Evolutionary conservation across 179 eudicot genomes (phyloP).

Genomic region (Spergularia azorica): DNA sequence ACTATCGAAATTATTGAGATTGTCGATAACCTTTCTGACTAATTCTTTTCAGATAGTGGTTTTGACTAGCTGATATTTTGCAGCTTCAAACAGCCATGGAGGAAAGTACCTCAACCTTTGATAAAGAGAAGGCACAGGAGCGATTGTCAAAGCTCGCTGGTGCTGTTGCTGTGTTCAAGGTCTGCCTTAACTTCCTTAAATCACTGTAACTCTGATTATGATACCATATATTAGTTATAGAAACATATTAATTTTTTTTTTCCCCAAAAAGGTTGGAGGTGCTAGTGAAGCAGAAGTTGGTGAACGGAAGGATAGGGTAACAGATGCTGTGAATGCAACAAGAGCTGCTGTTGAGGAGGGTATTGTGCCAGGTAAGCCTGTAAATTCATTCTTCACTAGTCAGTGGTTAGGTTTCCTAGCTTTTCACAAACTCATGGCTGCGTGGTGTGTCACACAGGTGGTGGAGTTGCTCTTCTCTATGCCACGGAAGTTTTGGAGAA

Average conservation of each 20-base stretch:
- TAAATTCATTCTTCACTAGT: neutral
- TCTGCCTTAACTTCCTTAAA: constrained; percentile 27
- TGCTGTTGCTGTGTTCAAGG: constrained; percentile 98
- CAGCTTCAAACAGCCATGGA: constrained; percentile 73
- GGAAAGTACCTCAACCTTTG: constrained; percentile 76
- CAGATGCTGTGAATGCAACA: constrained; percentile 94
- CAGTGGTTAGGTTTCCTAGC: neutral
- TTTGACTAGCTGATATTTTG: constrained; percentile 17
- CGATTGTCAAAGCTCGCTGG: constrained; percentile 89
- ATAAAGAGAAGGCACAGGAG: constrained; percentile 96
- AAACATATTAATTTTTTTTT: neutral
- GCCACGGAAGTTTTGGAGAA: constrained; percentile 69
- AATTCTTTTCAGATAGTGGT: neutral
- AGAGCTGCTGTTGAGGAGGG: constrained; percentile 98
- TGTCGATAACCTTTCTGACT: too few species aligned
- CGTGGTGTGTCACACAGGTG: constrained; percentile 49
- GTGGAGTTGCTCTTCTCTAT: constrained; percentile 92
- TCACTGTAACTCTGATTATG: neutral
- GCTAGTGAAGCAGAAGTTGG: constrained; percentile 93
- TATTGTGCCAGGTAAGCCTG: constrained; percentile 75
- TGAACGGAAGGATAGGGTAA: constrained; percentile 95
- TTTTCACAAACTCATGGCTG: neutral
- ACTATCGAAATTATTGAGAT: too few species aligned
- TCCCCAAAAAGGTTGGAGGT: constrained; percentile 72
- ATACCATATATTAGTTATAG: constrained; percentile 6